These are phyloP conservation scores for Solanum rostratum DNA, from an alignment of 257 asterid genomes.

Conservation along the genomic window DNA sequence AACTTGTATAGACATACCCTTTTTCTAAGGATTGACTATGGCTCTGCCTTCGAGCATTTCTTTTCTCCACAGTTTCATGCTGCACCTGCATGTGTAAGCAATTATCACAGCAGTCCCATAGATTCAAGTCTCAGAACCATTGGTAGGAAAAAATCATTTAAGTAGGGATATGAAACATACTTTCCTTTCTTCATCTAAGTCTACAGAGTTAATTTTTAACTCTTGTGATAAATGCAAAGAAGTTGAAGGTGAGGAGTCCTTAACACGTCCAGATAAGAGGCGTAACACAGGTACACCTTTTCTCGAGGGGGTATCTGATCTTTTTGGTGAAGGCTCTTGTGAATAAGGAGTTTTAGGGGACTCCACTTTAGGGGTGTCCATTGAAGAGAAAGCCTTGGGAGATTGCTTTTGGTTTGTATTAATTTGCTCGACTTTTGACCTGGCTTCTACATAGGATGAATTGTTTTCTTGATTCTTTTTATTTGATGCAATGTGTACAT, in stretches of 20 bases:
- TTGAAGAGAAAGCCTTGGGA: slow-evolving; percentile 29
- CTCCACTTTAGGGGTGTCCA: slow-evolving; percentile 29
- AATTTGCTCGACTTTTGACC: slow-evolving; percentile 9
- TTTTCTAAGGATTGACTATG: slow-evolving; percentile 30
- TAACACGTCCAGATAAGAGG: slow-evolving; percentile 43
- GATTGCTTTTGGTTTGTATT: slow-evolving; percentile 22
- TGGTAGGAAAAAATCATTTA: neutral
- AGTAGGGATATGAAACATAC: slow-evolving; percentile 32
- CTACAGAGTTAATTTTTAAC: slow-evolving; percentile 36
- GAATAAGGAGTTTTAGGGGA: slow-evolving; percentile 12
- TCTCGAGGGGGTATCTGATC: slow-evolving; percentile 14
- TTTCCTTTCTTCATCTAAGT: slow-evolving; percentile 37
- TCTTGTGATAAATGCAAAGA: slow-evolving; percentile 28
- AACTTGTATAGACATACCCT: slow-evolving; percentile 26
- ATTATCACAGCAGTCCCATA: slow-evolving; percentile 12
- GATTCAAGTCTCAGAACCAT: neutral
- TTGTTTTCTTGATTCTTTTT: slow-evolving; percentile 12
- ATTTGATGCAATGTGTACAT: neutral
- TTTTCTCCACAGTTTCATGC: slow-evolving; percentile 18
- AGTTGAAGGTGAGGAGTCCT: slow-evolving; percentile 20
- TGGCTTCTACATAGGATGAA: slow-evolving; percentile 16
- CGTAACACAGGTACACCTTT: slow-evolving; percentile 40
- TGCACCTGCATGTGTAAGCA: slow-evolving; percentile 40
- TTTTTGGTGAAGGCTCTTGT: slow-evolving; percentile 35
- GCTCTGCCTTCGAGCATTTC: slow-evolving; percentile 14